These are phyloP conservation scores for Viola odorata DNA, from an alignment of 345 rosid species.

Conservation along the genomic window DNA sequence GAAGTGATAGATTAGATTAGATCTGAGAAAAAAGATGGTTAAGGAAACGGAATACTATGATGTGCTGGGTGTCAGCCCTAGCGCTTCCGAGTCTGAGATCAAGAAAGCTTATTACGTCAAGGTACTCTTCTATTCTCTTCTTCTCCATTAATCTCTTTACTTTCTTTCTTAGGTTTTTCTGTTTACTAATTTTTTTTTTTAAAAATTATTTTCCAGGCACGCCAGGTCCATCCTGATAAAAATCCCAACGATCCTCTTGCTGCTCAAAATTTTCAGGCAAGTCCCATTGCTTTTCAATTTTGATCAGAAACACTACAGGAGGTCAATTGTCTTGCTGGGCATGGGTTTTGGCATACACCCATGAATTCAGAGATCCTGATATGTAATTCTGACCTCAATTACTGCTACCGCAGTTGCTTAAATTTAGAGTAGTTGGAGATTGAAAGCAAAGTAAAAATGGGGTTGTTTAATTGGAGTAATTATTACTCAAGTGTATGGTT, in stretches of 20 bases:
- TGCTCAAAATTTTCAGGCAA: slow-evolving; percentile 87
- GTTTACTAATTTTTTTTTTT: not conserved
- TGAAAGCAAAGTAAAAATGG: too few relatives aligned
- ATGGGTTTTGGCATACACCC: not conserved
- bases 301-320: not conserved
- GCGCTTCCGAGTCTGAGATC: slow-evolving; percentile 88
- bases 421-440: too few relatives aligned
- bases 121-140: slow-evolving; percentile 33
- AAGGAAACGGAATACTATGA: slow-evolving; percentile 94
- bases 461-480: too few relatives aligned
- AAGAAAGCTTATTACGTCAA: slow-evolving; percentile 93
- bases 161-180: not conserved
- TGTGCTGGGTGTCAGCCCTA: slow-evolving; percentile 84
- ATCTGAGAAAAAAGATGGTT: slow-evolving; percentile 48
- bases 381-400: too few relatives aligned
- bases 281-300: slow-evolving; percentile 2
- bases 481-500: not conserved
- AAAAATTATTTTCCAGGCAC: slow-evolving; percentile 51
- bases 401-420: too few relatives aligned
- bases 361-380: too few relatives aligned
- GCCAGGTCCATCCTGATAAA: slow-evolving; percentile 97
- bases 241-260: slow-evolving; percentile 92
- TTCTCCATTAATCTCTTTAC: not conserved
- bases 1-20: not conserved
- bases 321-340: not conserved